These are phyloP conservation scores for Penicillium egyptiacum DNA, from an alignment of 495 filamentous ascomycete genomes.

Conservation along the genomic window DNA sequence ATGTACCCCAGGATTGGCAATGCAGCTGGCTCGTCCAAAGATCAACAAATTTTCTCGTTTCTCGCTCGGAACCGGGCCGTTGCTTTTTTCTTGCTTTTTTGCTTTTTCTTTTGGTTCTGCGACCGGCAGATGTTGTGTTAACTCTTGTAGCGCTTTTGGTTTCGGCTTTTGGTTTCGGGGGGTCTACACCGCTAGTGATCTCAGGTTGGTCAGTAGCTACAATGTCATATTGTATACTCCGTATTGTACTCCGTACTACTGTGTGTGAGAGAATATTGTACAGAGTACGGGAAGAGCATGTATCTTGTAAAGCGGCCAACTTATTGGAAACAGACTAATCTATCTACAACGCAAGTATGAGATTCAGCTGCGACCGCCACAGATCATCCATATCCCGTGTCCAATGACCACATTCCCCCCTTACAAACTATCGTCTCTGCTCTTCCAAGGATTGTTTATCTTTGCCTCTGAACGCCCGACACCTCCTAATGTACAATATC, in stretches of 20 bases:
- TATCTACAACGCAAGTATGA: background rate
- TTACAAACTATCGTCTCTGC: background rate
- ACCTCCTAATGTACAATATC: background rate
- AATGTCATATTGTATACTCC: background rate
- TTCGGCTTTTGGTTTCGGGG: constrained; percentile 3
- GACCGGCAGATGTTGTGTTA: background rate
- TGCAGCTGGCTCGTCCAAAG: constrained; percentile 11
- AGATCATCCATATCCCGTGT: constrained; percentile 7
- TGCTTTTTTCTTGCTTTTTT: background rate
- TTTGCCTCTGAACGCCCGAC: constrained; percentile 8
- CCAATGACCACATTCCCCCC: background rate
- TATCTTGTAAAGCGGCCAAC: constrained; percentile 1
- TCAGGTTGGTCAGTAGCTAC: background rate
- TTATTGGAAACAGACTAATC: constrained; percentile 1
- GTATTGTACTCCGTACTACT: background rate
- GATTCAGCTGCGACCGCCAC: constrained; percentile 5
- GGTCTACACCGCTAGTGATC: constrained; percentile 15
- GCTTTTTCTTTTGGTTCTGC: background rate
- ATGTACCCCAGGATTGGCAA: constrained; percentile 19
- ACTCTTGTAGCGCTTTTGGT: background rate
- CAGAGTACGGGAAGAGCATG: background rate
- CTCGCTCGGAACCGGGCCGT: constrained; percentile 2
- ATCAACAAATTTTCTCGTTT: background rate
- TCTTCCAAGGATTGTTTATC: background rate
- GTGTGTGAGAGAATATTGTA: background rate